Evolutionary conservation across 192 early-diverging fungal species (phyloP).

Genomic region (Backusella parvicylindrica): DNA sequence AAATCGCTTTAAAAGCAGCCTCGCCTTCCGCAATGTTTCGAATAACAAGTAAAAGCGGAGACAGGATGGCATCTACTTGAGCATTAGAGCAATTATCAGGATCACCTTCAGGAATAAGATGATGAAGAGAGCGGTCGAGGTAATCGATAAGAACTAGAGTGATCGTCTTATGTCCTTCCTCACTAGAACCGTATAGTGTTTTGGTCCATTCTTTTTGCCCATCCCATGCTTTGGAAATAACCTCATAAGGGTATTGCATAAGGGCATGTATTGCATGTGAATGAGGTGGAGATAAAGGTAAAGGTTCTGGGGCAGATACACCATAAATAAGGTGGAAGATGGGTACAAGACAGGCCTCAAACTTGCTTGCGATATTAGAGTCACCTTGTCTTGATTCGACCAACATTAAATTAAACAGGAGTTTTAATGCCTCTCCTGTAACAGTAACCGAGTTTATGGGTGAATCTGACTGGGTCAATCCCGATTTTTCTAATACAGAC

Average conservation of each 20-base stretch:
- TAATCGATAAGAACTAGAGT: slow-evolving; percentile 34
- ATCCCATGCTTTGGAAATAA: slow-evolving; percentile 29
- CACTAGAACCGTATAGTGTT: slow-evolving; percentile 13
- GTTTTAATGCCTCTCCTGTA: slow-evolving; percentile 49
- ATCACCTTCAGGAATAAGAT: slow-evolving; percentile 34
- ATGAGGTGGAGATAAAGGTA: slow-evolving; percentile 67
- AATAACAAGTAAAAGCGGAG: slow-evolving; percentile 66
- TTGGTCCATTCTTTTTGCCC: slow-evolving; percentile 13
- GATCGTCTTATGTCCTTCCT: slow-evolving; percentile 28
- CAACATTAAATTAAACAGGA: slow-evolving; percentile 51
- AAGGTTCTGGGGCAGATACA: slow-evolving; percentile 32
- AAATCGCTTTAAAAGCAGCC: slow-evolving; percentile 27
- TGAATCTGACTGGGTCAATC: background rate
- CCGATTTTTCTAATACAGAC: slow-evolving; percentile 3
- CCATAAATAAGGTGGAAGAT: slow-evolving; percentile 40
- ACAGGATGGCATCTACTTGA: slow-evolving; percentile 59
- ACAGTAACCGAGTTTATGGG: slow-evolving; percentile 41
- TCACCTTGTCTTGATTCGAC: slow-evolving; percentile 30
- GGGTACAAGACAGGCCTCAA: slow-evolving; percentile 38
- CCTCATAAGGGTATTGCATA: slow-evolving; percentile 50
- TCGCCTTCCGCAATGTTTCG: slow-evolving; percentile 56
- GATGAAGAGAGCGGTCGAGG: slow-evolving; percentile 20
- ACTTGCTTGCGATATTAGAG: slow-evolving; percentile 7
- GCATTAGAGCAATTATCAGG: slow-evolving; percentile 41
- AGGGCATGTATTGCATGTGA: slow-evolving; percentile 78